phyloP scores from a whole-genome alignment of 345 rosid genomes.

The Eucalyptus fibrosa region DNA sequence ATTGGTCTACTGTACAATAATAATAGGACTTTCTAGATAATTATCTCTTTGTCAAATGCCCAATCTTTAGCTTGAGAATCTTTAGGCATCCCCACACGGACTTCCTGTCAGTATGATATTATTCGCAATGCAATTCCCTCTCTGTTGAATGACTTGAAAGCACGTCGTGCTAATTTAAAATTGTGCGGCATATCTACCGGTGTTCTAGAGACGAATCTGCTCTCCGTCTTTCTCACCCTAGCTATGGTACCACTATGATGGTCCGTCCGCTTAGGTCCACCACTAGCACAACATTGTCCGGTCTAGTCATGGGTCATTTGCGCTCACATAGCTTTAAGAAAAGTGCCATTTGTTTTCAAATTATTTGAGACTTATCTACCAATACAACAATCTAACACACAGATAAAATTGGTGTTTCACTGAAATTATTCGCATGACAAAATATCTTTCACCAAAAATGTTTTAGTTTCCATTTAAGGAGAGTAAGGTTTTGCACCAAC shows the following conservation, averaged over 20 bases:
- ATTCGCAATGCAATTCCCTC: not conserved
- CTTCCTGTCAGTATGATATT: not conserved
- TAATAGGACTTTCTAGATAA: not conserved
- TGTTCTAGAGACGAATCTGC: not conserved
- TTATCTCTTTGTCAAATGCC: not conserved
- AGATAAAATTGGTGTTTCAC: no score
- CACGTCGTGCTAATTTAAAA: not conserved
- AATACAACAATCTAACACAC: not conserved
- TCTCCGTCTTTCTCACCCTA: not conserved
- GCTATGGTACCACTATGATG: not conserved
- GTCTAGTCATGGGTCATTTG: not conserved
- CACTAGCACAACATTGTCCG: not conserved
- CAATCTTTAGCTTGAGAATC: not conserved
- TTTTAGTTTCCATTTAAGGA: no score
- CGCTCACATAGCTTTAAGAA: not conserved
- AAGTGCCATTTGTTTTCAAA: not conserved
- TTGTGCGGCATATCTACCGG: not conserved
- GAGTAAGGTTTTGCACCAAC: no score
- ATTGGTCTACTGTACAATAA: no score
- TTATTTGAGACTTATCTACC: not conserved
- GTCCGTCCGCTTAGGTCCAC: not conserved
- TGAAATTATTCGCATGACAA: no score
- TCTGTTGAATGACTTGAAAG: not conserved
- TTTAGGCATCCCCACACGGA: not conserved
- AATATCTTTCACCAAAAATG: no score